Evolutionary conservation across 768 basidiomycete species (phyloP), one percentile per base, ranked within the genome.

Genomic region (Amanita pseudoporphyria): DNA sequence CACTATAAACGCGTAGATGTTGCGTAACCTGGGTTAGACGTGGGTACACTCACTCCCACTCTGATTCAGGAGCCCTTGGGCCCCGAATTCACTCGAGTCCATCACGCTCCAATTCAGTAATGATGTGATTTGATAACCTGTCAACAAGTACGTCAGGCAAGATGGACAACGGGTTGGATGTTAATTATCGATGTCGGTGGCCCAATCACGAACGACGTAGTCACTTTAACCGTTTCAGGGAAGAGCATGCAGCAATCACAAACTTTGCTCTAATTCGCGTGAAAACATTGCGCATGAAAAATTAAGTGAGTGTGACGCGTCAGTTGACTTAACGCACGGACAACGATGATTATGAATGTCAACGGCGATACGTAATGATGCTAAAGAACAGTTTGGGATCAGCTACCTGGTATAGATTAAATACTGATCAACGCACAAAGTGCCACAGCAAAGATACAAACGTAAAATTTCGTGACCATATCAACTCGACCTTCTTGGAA

Each of bases 311-410:
- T 26, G 13, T 26, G 19, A 32, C 31, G 22, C 10, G 26, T 45
- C 6, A 31, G 19, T 30, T 30, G 30, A 45, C 2, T 16, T 12
- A 14, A 59, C 64, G 55, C 51, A 63, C n/a, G n/a, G n/a, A n/a
- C 59, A 18, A 59, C 64, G 33, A 70, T 65, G 12, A 68, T 57
- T 22, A 67, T 64, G 45, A 64, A 68, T 7, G 59, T 65, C 49
- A 70, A 45, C 0, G 68, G 68, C 35, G 66, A 58, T 5, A 67
- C 47, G 47, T 70, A 70, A 7, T 67, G 64, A 53, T 70, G 68
- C 67, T 69, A 33, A 13, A 30, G n/a, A 49, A 22, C n/a, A 37
- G 12, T 46, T 32, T 22, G 33, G 35, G 41, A 19, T n/a, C 5
- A 40, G 13, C 9, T 24, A n/a, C 13, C 16, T 14, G 16, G 5